phyloP scores from a whole-genome alignment of 495 filamentous ascomycete genomes.

The Trichoderma gamsii region DNA sequence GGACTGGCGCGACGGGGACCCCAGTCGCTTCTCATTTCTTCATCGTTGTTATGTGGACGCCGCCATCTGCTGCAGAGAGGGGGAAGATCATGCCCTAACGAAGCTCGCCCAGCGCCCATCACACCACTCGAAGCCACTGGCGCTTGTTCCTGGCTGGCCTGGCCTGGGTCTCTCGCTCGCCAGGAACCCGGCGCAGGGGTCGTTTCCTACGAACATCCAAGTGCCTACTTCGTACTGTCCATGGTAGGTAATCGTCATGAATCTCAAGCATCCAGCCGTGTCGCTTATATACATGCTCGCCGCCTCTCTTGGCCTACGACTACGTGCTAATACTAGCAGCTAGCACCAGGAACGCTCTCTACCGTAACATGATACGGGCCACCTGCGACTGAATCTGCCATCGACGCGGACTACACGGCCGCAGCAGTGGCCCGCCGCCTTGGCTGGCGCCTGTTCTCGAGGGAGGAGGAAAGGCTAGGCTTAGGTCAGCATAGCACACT shows the following conservation, averaged over 20 bases:
- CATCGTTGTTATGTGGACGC: background rate
- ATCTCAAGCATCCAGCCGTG: background rate
- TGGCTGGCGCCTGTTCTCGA: background rate
- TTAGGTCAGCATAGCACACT: background rate
- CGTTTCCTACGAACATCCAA: background rate
- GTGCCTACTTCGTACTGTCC: no score
- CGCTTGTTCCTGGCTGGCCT: background rate
- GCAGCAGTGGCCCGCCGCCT: constrained; percentile 1
- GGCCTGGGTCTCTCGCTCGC: background rate
- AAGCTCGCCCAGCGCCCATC: constrained; percentile 7
- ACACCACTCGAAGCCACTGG: background rate
- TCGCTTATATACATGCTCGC: background rate
- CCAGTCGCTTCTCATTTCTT: background rate
- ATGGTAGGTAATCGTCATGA: background rate
- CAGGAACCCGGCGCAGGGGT: background rate
- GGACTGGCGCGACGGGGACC: background rate
- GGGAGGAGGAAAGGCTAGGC: background rate
- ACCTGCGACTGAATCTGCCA: background rate
- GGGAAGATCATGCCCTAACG: background rate
- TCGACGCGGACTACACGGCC: constrained; percentile 1
- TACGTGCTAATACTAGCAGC: no score
- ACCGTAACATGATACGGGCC: no score
- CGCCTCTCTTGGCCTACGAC: background rate
- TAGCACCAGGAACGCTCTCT: no score
- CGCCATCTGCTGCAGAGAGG: background rate